These are phyloP conservation scores for Coemansia sp. DNA, from an alignment of 192 early-diverging fungal genomes.

Conservation along the genomic window DNA sequence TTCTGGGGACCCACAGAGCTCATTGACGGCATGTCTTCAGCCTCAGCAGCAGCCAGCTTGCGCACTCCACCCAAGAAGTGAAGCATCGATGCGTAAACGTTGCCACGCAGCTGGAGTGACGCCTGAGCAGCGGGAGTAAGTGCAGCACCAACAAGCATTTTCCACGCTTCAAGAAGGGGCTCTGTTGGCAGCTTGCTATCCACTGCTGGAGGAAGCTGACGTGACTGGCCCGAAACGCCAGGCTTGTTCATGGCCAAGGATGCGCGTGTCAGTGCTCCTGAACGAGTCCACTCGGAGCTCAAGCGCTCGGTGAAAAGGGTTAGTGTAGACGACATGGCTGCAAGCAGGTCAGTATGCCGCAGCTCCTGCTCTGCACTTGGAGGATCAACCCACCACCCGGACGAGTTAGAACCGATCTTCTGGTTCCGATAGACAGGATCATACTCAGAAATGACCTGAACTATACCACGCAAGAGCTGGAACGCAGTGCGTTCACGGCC, in stretches of 20 bases:
- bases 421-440: slow-evolving; percentile 19
- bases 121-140: slow-evolving; percentile 54
- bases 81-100: slow-evolving; percentile 75
- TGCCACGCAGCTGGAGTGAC: slow-evolving; percentile 65
- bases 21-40: slow-evolving; percentile 15
- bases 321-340: slow-evolving; percentile 40
- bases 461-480: slow-evolving; percentile 65
- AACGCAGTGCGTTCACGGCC: slow-evolving; percentile 53
- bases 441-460: slow-evolving; percentile 50
- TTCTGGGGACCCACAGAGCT: slow-evolving; percentile 8
- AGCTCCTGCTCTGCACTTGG: slow-evolving; percentile 29
- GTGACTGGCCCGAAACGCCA: slow-evolving; percentile 42
- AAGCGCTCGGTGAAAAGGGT: slow-evolving; percentile 38
- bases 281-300: slow-evolving; percentile 39
- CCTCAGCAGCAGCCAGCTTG: slow-evolving; percentile 31
- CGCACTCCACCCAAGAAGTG: slow-evolving; percentile 59
- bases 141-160: slow-evolving; percentile 60
- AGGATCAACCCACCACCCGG: slow-evolving; percentile 26
- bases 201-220: slow-evolving; percentile 34
- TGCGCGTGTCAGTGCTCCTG: slow-evolving; percentile 29
- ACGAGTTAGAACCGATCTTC: not conserved
- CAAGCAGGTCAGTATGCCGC: slow-evolving; percentile 36
- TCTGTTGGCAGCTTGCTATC: slow-evolving; percentile 56
- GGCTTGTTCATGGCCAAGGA: slow-evolving; percentile 35
- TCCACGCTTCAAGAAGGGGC: slow-evolving; percentile 54